Percentiles rank a stretch among this genome's conserved stretches.
These are phyloP conservation scores for Kuraishia borneana DNA, from an alignment of 805 yeast species.

Conservation along the genomic window DNA sequence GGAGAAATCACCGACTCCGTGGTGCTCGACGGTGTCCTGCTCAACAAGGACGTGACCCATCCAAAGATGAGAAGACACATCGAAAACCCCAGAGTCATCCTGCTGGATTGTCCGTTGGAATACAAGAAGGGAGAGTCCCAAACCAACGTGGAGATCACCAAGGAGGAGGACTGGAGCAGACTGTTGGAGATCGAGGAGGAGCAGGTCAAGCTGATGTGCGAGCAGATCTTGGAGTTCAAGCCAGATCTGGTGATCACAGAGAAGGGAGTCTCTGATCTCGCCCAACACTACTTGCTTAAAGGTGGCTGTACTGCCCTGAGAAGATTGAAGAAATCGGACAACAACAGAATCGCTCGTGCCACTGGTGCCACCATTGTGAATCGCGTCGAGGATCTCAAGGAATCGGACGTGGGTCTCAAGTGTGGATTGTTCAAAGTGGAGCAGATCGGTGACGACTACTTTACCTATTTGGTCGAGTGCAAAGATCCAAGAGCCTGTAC, in stretches of 20 bases:
- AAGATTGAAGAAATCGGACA: constrained; percentile 91
- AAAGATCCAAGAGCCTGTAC: constrained; percentile 89
- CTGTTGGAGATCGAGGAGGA: constrained; percentile 95
- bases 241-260: constrained; percentile 96
- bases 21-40: constrained; percentile 83
- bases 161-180: constrained; percentile 94
- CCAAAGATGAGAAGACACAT: constrained; percentile 92
- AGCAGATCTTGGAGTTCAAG: constrained; percentile 68
- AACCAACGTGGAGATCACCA: constrained; percentile 93
- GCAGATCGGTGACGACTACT: constrained; percentile 95
- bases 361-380: constrained; percentile 97
- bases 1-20: constrained; percentile 88
- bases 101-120: constrained; percentile 94
- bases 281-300: constrained; percentile 90
- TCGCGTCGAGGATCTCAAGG: constrained; percentile 89
- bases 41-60: constrained; percentile 97
- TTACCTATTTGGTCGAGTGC: constrained; percentile 75
- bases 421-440: constrained; percentile 92
- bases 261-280: constrained; percentile 95
- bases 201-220: constrained; percentile 83
- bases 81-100: constrained; percentile 78
- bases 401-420: constrained; percentile 75
- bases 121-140: constrained; percentile 99
- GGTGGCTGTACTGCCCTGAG: constrained; percentile 89
- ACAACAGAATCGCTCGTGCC: constrained; percentile 92